These are phyloP conservation scores for Ustilago cynodontis DNA, from an alignment of 1,284 basidiomycete genomes.

Conservation along the genomic window DNA sequence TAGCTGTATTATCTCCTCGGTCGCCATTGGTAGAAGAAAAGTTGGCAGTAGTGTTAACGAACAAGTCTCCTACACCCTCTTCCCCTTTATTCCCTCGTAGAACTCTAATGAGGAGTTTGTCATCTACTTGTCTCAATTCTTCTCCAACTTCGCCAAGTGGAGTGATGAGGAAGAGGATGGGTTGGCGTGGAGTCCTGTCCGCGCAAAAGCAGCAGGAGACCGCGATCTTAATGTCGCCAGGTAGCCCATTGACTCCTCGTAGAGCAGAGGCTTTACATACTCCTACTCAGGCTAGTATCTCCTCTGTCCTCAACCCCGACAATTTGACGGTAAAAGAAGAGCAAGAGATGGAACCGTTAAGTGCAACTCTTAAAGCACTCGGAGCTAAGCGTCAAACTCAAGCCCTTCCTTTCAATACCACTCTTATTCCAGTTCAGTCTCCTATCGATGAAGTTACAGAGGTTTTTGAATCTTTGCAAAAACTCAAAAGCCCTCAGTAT, in stretches of 20 bases:
- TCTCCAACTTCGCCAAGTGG: conserved; percentile 11
- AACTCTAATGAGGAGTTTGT: conserved; percentile 34
- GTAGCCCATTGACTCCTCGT: conserved; percentile 37
- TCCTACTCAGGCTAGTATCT: conserved; percentile 27
- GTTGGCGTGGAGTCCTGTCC: conserved; percentile 20
- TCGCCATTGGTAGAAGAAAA: not conserved
- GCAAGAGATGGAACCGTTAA: conserved; percentile 24
- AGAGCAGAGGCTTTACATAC: conserved; percentile 34
- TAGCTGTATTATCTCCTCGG: conserved; percentile 3
- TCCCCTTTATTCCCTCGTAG: conserved; percentile 39
- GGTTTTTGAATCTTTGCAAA: not conserved
- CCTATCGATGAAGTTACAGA: not conserved
- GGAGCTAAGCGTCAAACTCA: conserved; percentile 34
- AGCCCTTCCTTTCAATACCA: conserved; percentile 10
- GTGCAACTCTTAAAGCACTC: conserved; percentile 38
- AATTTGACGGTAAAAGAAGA: not conserved
- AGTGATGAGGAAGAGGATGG: conserved; percentile 28
- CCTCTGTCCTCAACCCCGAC: not conserved
- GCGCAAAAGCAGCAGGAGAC: conserved; percentile 14
- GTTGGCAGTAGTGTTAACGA: conserved; percentile 15
- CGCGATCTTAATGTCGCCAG: conserved; percentile 26
- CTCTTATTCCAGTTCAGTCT: conserved; percentile 12
- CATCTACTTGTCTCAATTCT: conserved; percentile 26
- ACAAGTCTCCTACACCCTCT: conserved; percentile 26
- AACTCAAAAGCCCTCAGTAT: not conserved